Percentiles rank a stretch among this genome's conserved stretches.
Conservation (phyloP, 805 yeast genomes). For the Saccharomycopsis schoenii region DNA sequence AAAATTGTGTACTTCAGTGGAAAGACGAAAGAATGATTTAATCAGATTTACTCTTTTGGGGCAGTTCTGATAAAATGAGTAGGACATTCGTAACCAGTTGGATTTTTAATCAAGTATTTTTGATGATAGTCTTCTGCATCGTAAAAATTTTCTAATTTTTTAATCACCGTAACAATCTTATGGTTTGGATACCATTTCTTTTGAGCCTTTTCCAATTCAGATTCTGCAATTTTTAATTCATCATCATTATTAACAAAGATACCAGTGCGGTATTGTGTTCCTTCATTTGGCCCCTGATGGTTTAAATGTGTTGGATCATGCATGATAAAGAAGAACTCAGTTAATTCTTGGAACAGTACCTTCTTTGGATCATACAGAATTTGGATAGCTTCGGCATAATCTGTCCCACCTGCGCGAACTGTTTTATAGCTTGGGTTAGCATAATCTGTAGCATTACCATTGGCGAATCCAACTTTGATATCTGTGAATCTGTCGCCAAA, state of each 20-base stretch:
- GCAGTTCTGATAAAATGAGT: constrained; percentile 62
- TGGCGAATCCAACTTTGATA: constrained; percentile 82
- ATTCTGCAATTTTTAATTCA: constrained; percentile 34
- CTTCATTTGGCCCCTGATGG: constrained; percentile 79
- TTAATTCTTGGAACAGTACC: constrained; percentile 49
- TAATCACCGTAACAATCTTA: constrained; percentile 59
- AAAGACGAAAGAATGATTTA: neutral
- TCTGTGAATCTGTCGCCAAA: constrained; percentile 56
- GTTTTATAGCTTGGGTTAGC: constrained; percentile 39
- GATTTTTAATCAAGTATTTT: constrained; percentile 66
- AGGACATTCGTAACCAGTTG: constrained; percentile 84
- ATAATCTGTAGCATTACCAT: constrained; percentile 50
- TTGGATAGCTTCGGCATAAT: constrained; percentile 74
- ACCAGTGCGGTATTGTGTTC: constrained; percentile 86
- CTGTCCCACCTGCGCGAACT: constrained; percentile 73
- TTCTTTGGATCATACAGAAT: constrained; percentile 65
- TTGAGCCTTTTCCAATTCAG: constrained; percentile 46
- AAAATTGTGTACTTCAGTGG: too few species aligned
- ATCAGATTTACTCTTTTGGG: constrained; percentile 11
- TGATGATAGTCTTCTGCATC: constrained; percentile 98
- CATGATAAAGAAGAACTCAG: constrained; percentile 79
- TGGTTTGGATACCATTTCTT: constrained; percentile 66
- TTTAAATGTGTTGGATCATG: constrained; percentile 89
- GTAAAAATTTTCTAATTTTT: constrained; percentile 59
- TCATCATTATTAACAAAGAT: constrained; percentile 52